Evolutionary conservation across 2,329 filamentous ascomycete species (phyloP).

Genomic region (Leptographium procerum): DNA sequence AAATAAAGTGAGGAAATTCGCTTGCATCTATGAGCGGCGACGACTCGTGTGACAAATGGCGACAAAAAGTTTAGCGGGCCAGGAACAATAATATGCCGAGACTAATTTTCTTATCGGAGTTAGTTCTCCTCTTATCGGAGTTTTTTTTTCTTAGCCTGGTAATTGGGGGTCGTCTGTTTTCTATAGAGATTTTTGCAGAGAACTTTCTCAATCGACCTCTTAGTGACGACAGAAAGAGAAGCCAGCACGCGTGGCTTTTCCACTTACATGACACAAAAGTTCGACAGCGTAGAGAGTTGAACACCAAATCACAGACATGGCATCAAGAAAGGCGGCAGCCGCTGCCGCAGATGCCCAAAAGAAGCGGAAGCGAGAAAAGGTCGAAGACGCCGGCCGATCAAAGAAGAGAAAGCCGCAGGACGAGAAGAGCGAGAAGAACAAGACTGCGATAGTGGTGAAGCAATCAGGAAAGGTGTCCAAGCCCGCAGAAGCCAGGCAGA

Average conservation of each 20-base stretch:
- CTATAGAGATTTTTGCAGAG: background rate
- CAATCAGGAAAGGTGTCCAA: background rate
- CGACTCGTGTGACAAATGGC: background rate
- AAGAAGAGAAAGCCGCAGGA: constrained; percentile 11
- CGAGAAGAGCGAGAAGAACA: background rate
- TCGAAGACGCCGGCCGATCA: constrained; percentile 14
- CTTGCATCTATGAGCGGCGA: background rate
- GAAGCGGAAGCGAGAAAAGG: constrained; percentile 22
- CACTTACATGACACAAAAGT: background rate
- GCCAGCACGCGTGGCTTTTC: background rate
- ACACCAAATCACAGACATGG: constrained; percentile 2
- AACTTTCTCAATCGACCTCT: background rate
- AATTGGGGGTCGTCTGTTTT: background rate
- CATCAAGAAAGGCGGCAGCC: constrained; percentile 14
- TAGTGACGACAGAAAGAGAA: background rate
- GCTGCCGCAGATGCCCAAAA: constrained; percentile 18
- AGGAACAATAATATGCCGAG: constrained; percentile 9
- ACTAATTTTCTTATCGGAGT: constrained; percentile 10
- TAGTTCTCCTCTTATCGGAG: constrained; percentile 8
- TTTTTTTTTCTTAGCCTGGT: background rate
- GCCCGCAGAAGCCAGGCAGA: background rate
- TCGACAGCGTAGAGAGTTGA: background rate
- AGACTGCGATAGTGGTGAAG: background rate
- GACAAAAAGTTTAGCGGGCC: constrained; percentile 6
- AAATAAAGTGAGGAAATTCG: background rate